phyloP scores from a whole-genome alignment of 495 filamentous ascomycete species.

The Aspergillus bridgeri region DNA sequence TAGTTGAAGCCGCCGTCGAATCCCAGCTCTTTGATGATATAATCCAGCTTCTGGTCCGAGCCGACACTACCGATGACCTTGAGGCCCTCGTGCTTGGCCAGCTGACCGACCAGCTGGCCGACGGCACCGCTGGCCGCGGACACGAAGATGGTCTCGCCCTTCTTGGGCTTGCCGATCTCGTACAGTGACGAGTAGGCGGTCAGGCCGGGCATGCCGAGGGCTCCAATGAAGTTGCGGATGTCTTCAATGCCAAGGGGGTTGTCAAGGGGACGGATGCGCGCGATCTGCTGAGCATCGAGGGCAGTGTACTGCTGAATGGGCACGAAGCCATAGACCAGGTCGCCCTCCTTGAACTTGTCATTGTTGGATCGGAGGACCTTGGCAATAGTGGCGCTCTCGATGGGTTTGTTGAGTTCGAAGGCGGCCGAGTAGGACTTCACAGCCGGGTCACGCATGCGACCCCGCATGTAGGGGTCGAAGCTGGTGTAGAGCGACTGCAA shows the following conservation, averaged over 20 bases:
- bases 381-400: conserved; percentile 55
- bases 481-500: conserved; percentile 73
- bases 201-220: conserved; percentile 84
- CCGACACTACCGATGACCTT: conserved; percentile 76
- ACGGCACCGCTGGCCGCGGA: conserved; percentile 80
- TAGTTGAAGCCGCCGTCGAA: conserved; percentile 76
- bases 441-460: conserved; percentile 52
- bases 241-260: conserved; percentile 46
- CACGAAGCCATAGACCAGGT: conserved; percentile 58
- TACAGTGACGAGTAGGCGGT: conserved; percentile 80
- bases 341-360: conserved; percentile 59
- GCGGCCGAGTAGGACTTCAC: conserved; percentile 62
- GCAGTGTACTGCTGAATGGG: conserved; percentile 60
- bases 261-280: conserved; percentile 33
- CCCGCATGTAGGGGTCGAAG: conserved; percentile 87
- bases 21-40: conserved; percentile 59
- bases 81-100: conserved; percentile 85
- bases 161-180: conserved; percentile 79
- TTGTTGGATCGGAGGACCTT: conserved; percentile 66
- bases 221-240: conserved; percentile 57
- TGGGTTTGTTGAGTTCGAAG: conserved; percentile 53
- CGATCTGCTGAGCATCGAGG: conserved; percentile 28
- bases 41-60: conserved; percentile 66
- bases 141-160: conserved; percentile 87
- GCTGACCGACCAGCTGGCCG: conserved; percentile 77